Base-by-base conservation (phyloP, 2,329 filamentous ascomycete species). In the Fusarium sublunatum region DNA sequence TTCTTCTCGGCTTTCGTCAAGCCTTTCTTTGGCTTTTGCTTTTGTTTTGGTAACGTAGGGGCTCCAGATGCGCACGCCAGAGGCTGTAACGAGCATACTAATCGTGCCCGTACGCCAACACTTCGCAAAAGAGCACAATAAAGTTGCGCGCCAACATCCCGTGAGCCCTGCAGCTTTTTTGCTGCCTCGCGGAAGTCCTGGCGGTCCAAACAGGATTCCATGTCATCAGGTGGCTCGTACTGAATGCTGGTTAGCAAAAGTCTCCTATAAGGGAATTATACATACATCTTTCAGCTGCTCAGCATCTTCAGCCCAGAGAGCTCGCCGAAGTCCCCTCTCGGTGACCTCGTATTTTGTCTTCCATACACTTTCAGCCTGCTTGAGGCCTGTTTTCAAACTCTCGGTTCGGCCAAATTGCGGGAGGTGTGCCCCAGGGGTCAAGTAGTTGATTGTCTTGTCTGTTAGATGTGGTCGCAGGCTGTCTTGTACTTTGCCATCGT, bases 31-130 rank as follows among this genome's bases (percentile, higher is more conserved):
- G 62, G 66, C 19, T 66, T 61, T 31, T 41, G 49, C 7, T 56
- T 78, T 6, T 77, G 73, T 31, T 79, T 82, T 0, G 79, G 77
- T 58, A 86, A 74, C 0, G 78, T 75, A 3, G 85, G 85, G 0
- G 80, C 83, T 1, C 79, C 76, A 6, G 82, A 83, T 3, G 82
- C 80, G 66, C 93, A 93, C 0, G 91, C 83, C 1, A 99, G 81
- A 2, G 89, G 87, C 67, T 99, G 95, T 4, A 99, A 79, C 5
- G 95, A 99, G 75, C 93, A 97, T 1, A 98, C 91, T 5, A 99
- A 82, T 11, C 95, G 86, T 6, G 91, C 83, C 62, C 92, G 87
- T 7, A 98, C 87, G 3, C 92, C 93, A n/a, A 85, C 87, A n/a
- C 88, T 86, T 15, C 95, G 88, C 5, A 99, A 82, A 29, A 98